phyloP scores from a whole-genome alignment of 148 eudicot species.

The Rhododendron ovatum region DNA sequence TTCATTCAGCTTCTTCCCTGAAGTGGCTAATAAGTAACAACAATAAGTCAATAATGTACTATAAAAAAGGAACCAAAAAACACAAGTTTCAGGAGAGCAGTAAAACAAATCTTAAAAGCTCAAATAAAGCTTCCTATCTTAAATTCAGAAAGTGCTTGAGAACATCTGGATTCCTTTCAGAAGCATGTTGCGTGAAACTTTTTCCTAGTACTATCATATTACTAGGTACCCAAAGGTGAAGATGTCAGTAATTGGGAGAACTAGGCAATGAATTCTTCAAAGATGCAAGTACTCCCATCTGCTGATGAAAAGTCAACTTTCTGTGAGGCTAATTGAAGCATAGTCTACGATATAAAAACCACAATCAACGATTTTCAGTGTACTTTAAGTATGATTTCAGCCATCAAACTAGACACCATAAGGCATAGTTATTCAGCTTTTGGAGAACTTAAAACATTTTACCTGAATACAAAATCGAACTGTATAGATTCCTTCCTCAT shows the following conservation, averaged over 20 bases:
- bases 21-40: background rate
- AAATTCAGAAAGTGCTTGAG: background rate
- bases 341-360: background rate
- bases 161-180: background rate
- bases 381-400: background rate
- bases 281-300: background rate
- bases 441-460: background rate
- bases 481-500: conserved; percentile 95
- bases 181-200: background rate
- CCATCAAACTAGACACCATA: background rate
- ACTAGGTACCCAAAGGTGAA: background rate
- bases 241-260: background rate
- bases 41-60: background rate
- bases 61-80: background rate
- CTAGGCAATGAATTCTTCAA: background rate
- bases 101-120: background rate
- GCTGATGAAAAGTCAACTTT: background rate
- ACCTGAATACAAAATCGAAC: conserved; percentile 99
- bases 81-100: background rate
- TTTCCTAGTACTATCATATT: background rate
- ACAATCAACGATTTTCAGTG: background rate
- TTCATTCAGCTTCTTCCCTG: conserved; percentile 7
- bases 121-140: background rate
- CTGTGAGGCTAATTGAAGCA: background rate
- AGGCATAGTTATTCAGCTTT: background rate